Conservation (phyloP, 1,284 basidiomycete genomes). For the Moesziomyces aphidis region DNA sequence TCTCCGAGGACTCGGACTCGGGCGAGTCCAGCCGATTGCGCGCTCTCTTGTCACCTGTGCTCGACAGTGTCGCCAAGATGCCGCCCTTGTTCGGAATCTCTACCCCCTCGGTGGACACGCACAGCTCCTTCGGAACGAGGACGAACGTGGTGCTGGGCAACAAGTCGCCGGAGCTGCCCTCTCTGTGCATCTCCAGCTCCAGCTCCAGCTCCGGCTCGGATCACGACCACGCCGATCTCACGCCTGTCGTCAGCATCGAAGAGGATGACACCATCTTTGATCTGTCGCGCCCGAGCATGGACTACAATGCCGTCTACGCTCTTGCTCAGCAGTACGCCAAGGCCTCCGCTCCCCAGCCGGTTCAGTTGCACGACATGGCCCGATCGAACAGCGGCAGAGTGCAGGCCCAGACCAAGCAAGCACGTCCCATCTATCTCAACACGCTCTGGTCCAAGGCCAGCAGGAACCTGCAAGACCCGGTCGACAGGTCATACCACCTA, state of each 20-base stretch:
- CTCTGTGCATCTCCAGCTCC: slow-evolving; percentile 12
- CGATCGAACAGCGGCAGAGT: no score
- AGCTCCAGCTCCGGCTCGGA: slow-evolving; percentile 22
- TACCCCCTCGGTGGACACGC: not conserved
- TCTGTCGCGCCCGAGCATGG: slow-evolving; percentile 13
- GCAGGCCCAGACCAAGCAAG: not conserved
- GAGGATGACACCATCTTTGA: slow-evolving; percentile 31
- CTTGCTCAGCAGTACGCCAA: slow-evolving; percentile 13
- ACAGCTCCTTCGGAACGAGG: not conserved
- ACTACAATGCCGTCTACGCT: slow-evolving; percentile 7
- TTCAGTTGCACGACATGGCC: not conserved
- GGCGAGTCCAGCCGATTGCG: slow-evolving; percentile 11
- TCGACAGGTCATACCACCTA: slow-evolving; percentile 12
- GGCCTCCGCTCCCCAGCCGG: not conserved
- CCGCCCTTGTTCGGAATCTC: not conserved
- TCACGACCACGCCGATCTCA: slow-evolving; percentile 17
- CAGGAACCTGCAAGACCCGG: slow-evolving; percentile 3
- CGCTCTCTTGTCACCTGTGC: slow-evolving; percentile 4
- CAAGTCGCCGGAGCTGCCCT: slow-evolving; percentile 21
- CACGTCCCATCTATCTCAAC: not conserved
- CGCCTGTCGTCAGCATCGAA: slow-evolving; percentile 2
- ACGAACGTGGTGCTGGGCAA: not conserved
- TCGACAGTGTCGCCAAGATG: slow-evolving; percentile 10
- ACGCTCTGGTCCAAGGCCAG: not conserved
- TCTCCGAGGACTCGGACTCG: slow-evolving; percentile 22